phyloP scores from a whole-genome alignment of 73 alveolate species.

The Symbiodinium pilosum region DNA sequence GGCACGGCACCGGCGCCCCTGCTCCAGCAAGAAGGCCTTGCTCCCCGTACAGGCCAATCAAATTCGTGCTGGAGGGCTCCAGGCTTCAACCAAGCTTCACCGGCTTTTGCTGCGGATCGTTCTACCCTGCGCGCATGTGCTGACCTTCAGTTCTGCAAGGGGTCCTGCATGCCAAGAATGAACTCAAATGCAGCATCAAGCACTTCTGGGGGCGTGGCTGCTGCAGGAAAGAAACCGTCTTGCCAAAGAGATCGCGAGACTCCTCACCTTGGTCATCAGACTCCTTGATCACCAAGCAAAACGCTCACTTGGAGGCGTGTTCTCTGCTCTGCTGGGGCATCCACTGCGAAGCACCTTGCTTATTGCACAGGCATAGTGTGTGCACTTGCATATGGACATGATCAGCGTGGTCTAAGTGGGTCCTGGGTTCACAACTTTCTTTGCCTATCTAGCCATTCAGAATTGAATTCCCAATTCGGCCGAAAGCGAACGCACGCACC shows the following conservation, averaged over 20 bases:
- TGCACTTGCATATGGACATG: too few relatives aligned
- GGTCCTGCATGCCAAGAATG: not conserved
- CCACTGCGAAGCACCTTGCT: not conserved
- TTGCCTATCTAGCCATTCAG: too few relatives aligned
- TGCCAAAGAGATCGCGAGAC: constrained; percentile 52
- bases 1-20: constrained; percentile 19
- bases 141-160: not conserved
- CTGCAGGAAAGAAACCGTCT: constrained; percentile 52
- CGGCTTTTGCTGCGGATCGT: not conserved
- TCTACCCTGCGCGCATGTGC: constrained; percentile 17
- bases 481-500: too few relatives aligned
- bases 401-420: too few relatives aligned
- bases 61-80: too few relatives aligned
- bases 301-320: not conserved
- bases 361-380: too few relatives aligned
- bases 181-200: not conserved
- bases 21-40: constrained; percentile 55
- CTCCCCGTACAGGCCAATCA: not conserved
- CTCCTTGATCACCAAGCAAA: not conserved
- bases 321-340: not conserved
- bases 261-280: constrained; percentile 31
- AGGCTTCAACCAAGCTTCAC: constrained; percentile 28
- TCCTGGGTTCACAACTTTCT: too few relatives aligned
- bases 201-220: not conserved
- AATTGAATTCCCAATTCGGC: too few relatives aligned